These are phyloP conservation scores for Ambrosia artemisiifolia DNA, from an alignment of 129 eudicot genomes.

Conservation along the genomic window DNA sequence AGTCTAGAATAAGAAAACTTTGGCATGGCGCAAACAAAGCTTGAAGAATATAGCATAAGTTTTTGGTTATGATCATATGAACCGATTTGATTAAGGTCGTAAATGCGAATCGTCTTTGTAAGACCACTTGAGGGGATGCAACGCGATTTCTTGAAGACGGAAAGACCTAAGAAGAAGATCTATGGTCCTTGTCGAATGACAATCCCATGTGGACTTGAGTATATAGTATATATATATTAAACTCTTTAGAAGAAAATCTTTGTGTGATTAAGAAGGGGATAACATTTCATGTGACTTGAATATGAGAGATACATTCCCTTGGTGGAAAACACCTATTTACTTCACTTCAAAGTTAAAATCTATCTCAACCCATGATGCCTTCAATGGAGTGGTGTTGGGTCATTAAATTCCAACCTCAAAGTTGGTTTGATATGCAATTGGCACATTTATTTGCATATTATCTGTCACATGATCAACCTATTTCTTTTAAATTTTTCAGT, in stretches of 20 bases:
- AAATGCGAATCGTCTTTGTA: not conserved
- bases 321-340: not conserved
- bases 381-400: slow-evolving; percentile 18
- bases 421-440: slow-evolving; percentile 5
- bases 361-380: not conserved
- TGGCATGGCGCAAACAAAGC: slow-evolving; percentile 17
- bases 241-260: not conserved
- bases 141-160: too few relatives aligned
- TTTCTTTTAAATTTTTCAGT: not conserved
- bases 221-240: too few relatives aligned
- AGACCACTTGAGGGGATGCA: too few relatives aligned
- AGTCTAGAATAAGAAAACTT: slow-evolving; percentile 16
- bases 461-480: slow-evolving; percentile 20
- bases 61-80: not conserved
- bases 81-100: not conserved
- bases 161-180: too few relatives aligned
- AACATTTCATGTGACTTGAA: not conserved
- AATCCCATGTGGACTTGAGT: too few relatives aligned
- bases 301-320: not conserved
- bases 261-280: not conserved
- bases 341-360: not conserved
- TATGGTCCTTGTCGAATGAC: too few relatives aligned
- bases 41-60: not conserved
- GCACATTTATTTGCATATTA: slow-evolving; percentile 20
- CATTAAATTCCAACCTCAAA: slow-evolving; percentile 25